Conservation (phyloP, 306 rosid genomes). For the Prunus salicina region DNA sequence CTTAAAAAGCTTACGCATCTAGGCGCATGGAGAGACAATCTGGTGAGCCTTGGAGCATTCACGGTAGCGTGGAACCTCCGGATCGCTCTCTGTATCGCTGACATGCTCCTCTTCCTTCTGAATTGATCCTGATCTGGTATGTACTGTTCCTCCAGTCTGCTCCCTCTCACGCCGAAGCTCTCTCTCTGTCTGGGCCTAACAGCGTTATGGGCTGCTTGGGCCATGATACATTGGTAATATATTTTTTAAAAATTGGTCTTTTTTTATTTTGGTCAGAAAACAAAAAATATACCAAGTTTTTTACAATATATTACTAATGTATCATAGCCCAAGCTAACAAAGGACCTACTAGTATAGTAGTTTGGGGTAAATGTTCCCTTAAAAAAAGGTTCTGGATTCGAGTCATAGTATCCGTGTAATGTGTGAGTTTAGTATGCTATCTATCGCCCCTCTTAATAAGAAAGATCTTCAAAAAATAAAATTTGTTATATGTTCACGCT, state of each 20-base stretch:
- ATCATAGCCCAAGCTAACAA: no score
- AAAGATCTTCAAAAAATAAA: no score
- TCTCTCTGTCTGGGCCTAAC: neutral
- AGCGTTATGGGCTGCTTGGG: neutral
- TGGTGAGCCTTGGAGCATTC: constrained; percentile 56
- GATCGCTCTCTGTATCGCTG: constrained; percentile 35
- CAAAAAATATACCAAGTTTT: no score
- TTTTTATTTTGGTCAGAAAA: no score
- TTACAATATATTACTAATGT: no score
- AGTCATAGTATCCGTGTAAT: accelerated
- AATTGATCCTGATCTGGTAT: neutral
- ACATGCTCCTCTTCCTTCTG: neutral
- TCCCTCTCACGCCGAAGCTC: neutral
- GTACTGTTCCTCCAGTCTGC: neutral
- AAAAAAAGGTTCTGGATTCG: accelerated
- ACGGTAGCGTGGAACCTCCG: constrained; percentile 45
- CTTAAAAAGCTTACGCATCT: constrained; percentile 44
- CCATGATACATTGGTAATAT: neutral
- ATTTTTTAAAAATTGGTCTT: no score
- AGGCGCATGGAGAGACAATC: constrained; percentile 70
- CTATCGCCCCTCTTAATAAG: no score
- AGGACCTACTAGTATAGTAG: no score
- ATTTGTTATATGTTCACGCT: no score
- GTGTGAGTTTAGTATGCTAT: no score
- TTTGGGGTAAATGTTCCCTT: no score